Evolutionary conservation across 352 stramenopile genomes (phyloP).

Genomic region (Peronospora farinosa): DNA sequence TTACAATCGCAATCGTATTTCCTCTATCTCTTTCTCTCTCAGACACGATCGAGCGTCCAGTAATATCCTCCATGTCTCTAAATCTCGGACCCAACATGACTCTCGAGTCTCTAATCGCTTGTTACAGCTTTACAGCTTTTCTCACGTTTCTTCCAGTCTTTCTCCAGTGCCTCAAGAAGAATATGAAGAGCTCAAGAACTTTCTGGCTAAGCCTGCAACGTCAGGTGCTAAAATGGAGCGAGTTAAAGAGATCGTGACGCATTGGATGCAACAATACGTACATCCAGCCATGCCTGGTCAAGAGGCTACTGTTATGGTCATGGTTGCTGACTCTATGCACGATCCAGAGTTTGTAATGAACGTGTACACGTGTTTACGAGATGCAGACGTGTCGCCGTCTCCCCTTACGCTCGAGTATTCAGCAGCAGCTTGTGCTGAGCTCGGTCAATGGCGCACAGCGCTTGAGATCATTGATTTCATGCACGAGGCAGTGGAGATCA

Average conservation of each 20-base stretch:
- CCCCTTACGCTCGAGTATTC: conserved; percentile 66
- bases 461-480: conserved; percentile 66
- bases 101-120: conserved; percentile 2
- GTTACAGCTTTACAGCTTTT: conserved; percentile 17
- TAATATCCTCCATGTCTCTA: conserved; percentile 5
- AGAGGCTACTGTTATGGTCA: conserved; percentile 72
- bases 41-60: conserved; percentile 5
- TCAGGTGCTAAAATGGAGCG: conserved; percentile 27
- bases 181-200: conserved; percentile 62
- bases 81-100: not conserved
- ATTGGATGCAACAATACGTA: conserved; percentile 55
- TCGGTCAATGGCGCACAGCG: conserved; percentile 47
- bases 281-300: conserved; percentile 61
- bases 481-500: conserved; percentile 58
- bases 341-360: conserved; percentile 47
- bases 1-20: not conserved
- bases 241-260: conserved; percentile 36
- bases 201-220: conserved; percentile 41
- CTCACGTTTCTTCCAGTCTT: conserved; percentile 7
- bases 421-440: conserved; percentile 45
- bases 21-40: not conserved
- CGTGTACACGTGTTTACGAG: conserved; percentile 52
- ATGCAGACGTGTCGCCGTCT: conserved; percentile 51
- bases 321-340: conserved; percentile 59
- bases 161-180: conserved; percentile 33